Evolutionary conservation across 768 basidiomycete genomes (phyloP).

Genomic region (Rhodotorula taiwanensis): DNA sequence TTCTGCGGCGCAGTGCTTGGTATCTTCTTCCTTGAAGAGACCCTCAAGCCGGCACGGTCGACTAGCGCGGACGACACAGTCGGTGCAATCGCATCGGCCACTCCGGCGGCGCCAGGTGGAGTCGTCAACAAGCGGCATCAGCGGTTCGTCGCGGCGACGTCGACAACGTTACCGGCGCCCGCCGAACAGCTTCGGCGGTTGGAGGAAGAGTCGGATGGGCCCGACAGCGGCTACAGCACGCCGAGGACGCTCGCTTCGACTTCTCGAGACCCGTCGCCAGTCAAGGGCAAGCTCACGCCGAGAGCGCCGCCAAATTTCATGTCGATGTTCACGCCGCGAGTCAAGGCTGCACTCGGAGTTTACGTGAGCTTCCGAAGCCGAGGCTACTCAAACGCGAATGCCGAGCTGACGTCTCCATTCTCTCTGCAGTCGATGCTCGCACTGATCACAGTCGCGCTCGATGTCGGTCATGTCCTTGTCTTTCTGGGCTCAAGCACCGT

Average conservation of each 20-base stretch:
- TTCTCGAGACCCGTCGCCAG: neutral
- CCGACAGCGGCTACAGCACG: conserved; percentile 30
- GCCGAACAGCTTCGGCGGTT: conserved; percentile 6
- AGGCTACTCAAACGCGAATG: too few relatives aligned
- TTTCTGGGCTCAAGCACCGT: neutral
- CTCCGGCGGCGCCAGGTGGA: neutral
- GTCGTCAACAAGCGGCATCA: conserved; percentile 2
- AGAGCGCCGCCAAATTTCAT: conserved; percentile 9
- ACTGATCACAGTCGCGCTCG: conserved; percentile 28
- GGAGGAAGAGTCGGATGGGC: conserved; percentile 2
- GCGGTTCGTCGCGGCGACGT: conserved; percentile 20
- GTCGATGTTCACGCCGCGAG: conserved; percentile 9
- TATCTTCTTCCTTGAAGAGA: conserved; percentile 38
- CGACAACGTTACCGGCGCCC: conserved; percentile 21
- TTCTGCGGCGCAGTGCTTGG: conserved; percentile 28
- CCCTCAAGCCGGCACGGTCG: conserved; percentile 4
- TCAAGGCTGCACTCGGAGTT: conserved; percentile 7
- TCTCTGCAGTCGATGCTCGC: conserved; percentile 23
- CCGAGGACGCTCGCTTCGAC: neutral
- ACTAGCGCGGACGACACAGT: neutral
- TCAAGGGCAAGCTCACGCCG: neutral
- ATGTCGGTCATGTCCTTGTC: neutral
- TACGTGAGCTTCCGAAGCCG: conserved; percentile 25
- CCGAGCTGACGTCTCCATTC: neutral
- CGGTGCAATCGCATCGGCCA: neutral